Evolutionary conservation across 495 filamentous ascomycete species (phyloP).

Genomic region (Hypomontagnella submonticulosa): DNA sequence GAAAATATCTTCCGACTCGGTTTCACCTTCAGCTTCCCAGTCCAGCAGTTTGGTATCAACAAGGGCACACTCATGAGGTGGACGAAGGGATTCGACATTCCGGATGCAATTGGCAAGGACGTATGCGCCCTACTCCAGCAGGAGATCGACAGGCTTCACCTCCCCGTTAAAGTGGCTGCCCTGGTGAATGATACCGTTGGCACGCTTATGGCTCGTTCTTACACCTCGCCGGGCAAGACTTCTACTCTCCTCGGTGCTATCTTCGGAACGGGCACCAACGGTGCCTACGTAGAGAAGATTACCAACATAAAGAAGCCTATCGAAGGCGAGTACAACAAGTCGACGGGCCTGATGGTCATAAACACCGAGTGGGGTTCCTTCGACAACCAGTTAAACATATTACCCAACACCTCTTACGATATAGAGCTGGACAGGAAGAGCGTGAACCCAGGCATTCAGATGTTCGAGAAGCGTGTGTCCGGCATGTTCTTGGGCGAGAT

Average conservation of each 20-base stretch:
- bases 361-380: conserved; percentile 99
- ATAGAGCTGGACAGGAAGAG: conserved; percentile 77
- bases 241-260: conserved; percentile 91
- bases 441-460: conserved; percentile 94
- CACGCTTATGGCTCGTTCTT: conserved; percentile 96
- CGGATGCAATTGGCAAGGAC: conserved; percentile 91
- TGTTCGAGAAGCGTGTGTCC: conserved; percentile 98
- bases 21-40: conserved; percentile 98
- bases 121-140: conserved; percentile 88
- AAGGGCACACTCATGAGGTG: conserved; percentile 91
- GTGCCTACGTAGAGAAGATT: conserved; percentile 87
- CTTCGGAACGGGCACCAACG: conserved; percentile 94
- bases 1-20: conserved; percentile 88
- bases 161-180: conserved; percentile 92
- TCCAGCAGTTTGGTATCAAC: conserved; percentile 93
- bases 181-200: conserved; percentile 98
- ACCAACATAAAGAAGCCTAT: conserved; percentile 73
- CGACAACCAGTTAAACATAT: conserved; percentile 87
- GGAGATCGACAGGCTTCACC: conserved; percentile 87
- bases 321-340: conserved; percentile 75
- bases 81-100: conserved; percentile 98
- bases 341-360: conserved; percentile 93
- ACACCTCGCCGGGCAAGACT: conserved; percentile 89
- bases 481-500: conserved; percentile 99
- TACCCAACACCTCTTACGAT: conserved; percentile 90